Base-by-base conservation (phyloP, 73 alveolate species). In the Paramecium tetraurelia region DNA sequence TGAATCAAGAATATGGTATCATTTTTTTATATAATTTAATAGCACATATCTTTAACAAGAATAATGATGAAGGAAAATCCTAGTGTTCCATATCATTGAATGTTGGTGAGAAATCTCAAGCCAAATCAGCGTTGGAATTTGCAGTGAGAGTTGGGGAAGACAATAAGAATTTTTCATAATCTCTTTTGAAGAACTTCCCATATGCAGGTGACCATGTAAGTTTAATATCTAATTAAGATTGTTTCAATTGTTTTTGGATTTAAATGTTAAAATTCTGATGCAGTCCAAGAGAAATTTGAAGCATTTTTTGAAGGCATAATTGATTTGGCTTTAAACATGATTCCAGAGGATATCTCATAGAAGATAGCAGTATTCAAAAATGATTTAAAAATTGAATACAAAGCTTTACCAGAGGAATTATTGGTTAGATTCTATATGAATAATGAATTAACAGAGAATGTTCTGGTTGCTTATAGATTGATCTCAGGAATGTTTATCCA, bases 141-240 rank as follows among this genome's bases (percentile, higher is more conserved):
- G 10, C 90, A 41, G 76, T 80, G 0, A 80, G 90, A 80, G 76
- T 80, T n/a, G 90, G 90, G 3, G 48, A 80, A 24, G 90, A 80
- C 3, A 80, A 80, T 22, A 80, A 80, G 72, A 41, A 80, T 43
- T 80, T 43, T 35, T 31, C 76, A 21, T 46, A 80, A 46, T 80
- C 90, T 8, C 18, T 80, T 0, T 24, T 80, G 21, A 80, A 80
- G 22, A 41, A 80, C 12, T 80, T 80, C 90, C 90, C 90, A 11
- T 48, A 20, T 48, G 50, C 57, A 14, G 90, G 57, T 12, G 90
- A 80, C 9, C 31, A 80, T 4, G 90, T 80, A 80, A 46, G 46
- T 31, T 21, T 7, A 18, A 22, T 44, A 16, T 46, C 22, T 48
- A 31, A 41, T 44, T 1, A n/a, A 80, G 90, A 24, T 80, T 48